These are phyloP conservation scores for Sugiyamaella floridensis DNA, from an alignment of 805 yeast species.

Conservation along the genomic window DNA sequence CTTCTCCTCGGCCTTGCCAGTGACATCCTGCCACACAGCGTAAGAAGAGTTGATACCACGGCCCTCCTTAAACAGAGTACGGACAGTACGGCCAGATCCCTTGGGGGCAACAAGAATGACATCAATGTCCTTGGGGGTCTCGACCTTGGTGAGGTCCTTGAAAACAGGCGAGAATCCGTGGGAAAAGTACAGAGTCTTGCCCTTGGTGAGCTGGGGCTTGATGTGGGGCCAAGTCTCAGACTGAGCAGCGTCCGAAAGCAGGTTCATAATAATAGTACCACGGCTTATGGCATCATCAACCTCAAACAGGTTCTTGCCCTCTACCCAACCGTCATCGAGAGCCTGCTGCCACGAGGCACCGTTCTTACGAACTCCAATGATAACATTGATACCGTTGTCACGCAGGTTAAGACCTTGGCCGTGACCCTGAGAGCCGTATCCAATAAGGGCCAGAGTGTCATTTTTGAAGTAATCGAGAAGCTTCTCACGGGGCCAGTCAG, in stretches of 20 bases:
- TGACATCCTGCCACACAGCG: constrained; percentile 98
- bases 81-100: constrained; percentile 99
- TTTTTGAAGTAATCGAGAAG: constrained; percentile 93
- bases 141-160: constrained; percentile 95
- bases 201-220: constrained; percentile 90
- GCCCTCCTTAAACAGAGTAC: constrained; percentile 99
- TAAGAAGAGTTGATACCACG: constrained; percentile 99
- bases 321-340: constrained; percentile 99
- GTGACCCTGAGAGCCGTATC: constrained; percentile 99
- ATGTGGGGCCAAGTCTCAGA: constrained; percentile 91
- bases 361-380: constrained; percentile 95
- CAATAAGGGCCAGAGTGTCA: constrained; percentile 95
- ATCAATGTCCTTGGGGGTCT: constrained; percentile 88
- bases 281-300: constrained; percentile 86
- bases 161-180: constrained; percentile 99
- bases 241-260: constrained; percentile 98
- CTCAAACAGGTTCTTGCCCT: constrained; percentile 95
- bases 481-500: constrained; percentile 99
- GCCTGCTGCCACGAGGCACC: constrained; percentile 99
- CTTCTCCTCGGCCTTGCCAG: constrained; percentile 99
- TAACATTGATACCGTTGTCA: constrained; percentile 97
- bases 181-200: constrained; percentile 96
- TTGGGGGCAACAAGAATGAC: constrained; percentile 99
- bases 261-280: constrained; percentile 96
- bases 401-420: constrained; percentile 99